Conservation (phyloP, 495 filamentous ascomycete genomes). For the Penicillium atrosanguineum region DNA sequence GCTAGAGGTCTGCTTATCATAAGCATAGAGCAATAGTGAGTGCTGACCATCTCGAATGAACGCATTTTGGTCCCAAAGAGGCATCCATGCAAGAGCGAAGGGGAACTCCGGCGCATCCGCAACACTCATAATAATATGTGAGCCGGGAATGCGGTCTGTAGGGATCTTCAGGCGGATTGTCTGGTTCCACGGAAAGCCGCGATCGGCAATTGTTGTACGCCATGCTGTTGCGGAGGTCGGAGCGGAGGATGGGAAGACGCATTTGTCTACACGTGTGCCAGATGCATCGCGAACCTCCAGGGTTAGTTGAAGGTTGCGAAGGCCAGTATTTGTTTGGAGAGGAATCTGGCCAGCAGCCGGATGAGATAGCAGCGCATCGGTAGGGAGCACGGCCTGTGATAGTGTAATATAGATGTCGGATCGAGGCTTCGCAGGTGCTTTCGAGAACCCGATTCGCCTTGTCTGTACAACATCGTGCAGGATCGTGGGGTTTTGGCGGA, state of each 20-base stretch:
- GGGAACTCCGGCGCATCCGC: constrained; percentile 80
- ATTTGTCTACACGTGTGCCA: constrained; percentile 80
- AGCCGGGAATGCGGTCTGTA: constrained; percentile 73
- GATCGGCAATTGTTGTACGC: constrained; percentile 77
- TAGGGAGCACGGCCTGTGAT: constrained; percentile 67
- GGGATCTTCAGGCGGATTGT: constrained; percentile 80
- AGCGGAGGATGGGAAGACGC: constrained; percentile 85
- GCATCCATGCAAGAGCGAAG: constrained; percentile 89
- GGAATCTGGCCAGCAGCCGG: constrained; percentile 72
- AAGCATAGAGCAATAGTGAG: constrained; percentile 75
- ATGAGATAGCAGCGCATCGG: constrained; percentile 76
- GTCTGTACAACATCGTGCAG: constrained; percentile 78
- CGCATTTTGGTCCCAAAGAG: constrained; percentile 87
- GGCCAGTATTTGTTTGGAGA: constrained; percentile 56
- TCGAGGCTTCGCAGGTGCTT: constrained; percentile 79
- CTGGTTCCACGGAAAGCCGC: constrained; percentile 80
- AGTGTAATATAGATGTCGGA: constrained; percentile 95
- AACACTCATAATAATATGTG: constrained; percentile 87
- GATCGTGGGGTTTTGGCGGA: constrained; percentile 83
- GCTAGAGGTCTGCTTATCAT: constrained; percentile 79
- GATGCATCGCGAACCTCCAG: constrained; percentile 76
- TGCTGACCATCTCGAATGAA: constrained; percentile 88
- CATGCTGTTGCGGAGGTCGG: constrained; percentile 71
- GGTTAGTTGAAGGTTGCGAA: constrained; percentile 81
- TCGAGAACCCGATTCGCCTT: constrained; percentile 90